Conservation (phyloP, 441 rosid genomes). For the Cnidoscolus chayamansa region DNA sequence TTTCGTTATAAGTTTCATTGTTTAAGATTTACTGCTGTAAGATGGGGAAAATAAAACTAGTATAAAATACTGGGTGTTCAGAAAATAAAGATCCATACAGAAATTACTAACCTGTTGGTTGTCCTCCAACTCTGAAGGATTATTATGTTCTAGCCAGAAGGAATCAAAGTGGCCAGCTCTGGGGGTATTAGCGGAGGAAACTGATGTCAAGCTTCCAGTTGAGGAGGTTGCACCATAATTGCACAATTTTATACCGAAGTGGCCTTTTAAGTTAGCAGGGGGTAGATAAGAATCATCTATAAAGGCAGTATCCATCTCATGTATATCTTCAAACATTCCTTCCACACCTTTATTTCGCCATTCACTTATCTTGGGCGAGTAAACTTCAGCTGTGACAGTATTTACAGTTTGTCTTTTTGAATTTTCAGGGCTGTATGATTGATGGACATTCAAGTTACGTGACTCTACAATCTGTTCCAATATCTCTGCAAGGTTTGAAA, state of each 20-base stretch:
- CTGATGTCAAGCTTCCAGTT: slow-evolving; percentile 72
- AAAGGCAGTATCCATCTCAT: slow-evolving; percentile 83
- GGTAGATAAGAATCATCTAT: slow-evolving; percentile 58
- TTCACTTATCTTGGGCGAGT: slow-evolving; percentile 69
- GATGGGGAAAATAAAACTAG: neutral
- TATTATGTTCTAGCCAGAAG: slow-evolving; percentile 69
- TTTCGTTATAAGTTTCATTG: neutral
- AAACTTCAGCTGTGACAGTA: slow-evolving; percentile 50
- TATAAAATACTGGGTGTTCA: neutral
- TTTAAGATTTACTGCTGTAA: neutral
- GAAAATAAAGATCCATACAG: slow-evolving; percentile 2
- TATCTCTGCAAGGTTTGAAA: slow-evolving; percentile 68
- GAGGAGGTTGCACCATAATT: slow-evolving; percentile 67
- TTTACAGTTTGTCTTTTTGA: slow-evolving; percentile 35
- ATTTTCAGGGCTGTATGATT: slow-evolving; percentile 55
- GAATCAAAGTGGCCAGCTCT: slow-evolving; percentile 74
- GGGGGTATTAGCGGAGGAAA: slow-evolving; percentile 76
- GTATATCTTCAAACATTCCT: slow-evolving; percentile 91
- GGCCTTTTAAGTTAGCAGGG: slow-evolving; percentile 49
- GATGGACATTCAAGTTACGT: slow-evolving; percentile 42
- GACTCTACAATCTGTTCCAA: slow-evolving; percentile 76
- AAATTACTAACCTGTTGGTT: slow-evolving; percentile 62
- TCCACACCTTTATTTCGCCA: slow-evolving; percentile 80
- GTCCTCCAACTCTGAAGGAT: slow-evolving; percentile 75
- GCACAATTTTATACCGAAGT: slow-evolving; percentile 52